Conservation (phyloP, 805 yeast species). For the Candida patagonica region DNA sequence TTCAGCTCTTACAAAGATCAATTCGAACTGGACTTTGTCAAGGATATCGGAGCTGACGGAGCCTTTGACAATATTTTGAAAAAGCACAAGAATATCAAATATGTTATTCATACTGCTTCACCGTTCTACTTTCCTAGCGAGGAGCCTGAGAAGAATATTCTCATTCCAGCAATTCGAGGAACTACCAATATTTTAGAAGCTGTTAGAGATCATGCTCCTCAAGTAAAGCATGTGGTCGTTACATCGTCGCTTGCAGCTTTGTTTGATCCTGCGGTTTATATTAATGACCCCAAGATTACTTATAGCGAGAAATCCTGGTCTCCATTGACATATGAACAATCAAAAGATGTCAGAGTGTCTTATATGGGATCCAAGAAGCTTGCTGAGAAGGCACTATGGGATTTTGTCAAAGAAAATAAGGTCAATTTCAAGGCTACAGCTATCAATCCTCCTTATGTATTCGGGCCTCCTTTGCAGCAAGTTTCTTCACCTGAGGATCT, state of each 20-base stretch:
- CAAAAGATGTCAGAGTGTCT: constrained; percentile 8
- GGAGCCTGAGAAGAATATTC: constrained; percentile 33
- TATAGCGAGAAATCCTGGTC: constrained; percentile 24
- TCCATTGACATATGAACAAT: constrained; percentile 25
- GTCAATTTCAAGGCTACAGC: constrained; percentile 20
- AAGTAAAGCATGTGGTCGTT: constrained; percentile 36
- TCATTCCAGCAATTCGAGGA: constrained; percentile 42
- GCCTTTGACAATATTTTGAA: constrained; percentile 43
- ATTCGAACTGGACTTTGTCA: constrained; percentile 24
- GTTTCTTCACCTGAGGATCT: constrained; percentile 19
- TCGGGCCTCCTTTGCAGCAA: constrained; percentile 25
- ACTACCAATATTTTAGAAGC: constrained; percentile 36
- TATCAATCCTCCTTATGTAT: constrained; percentile 26
- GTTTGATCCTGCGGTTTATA: constrained; percentile 15
- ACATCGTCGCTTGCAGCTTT: constrained; percentile 34
- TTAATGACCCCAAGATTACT: constrained; percentile 34
- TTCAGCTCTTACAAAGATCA: constrained; percentile 11
- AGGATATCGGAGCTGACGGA: constrained; percentile 26
- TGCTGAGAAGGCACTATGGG: constrained; percentile 54
- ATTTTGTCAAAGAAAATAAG: constrained; percentile 31
- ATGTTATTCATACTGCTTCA: constrained; percentile 34
- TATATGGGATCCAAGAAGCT: constrained; percentile 38
- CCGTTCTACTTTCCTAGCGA: constrained; percentile 27
- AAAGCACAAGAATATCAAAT: constrained; percentile 29
- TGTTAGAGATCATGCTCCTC: constrained; percentile 30